phyloP scores from a whole-genome alignment of 495 filamentous ascomycete genomes.

The Aspergillus leporis region DNA sequence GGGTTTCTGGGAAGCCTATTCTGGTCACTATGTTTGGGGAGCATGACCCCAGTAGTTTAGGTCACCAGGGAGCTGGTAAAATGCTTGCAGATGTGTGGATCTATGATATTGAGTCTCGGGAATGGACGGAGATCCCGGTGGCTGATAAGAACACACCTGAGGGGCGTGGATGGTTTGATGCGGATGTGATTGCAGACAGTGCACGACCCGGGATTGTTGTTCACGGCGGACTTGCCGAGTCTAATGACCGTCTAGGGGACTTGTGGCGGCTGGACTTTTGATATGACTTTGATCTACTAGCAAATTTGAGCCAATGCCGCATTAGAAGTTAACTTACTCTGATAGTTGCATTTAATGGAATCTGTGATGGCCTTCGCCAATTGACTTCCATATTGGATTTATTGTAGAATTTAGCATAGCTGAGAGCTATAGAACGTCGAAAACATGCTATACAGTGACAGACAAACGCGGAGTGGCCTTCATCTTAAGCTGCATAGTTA shows the following conservation, averaged over 20 bases:
- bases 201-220: not conserved
- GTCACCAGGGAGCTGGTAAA: slow-evolving; percentile 66
- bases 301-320: too few species aligned
- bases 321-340: too few species aligned
- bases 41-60: slow-evolving; percentile 57
- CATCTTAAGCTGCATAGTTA: too few species aligned
- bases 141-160: slow-evolving; percentile 45
- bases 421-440: too few species aligned
- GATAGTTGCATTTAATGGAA: too few species aligned
- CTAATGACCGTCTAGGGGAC: slow-evolving; percentile 2
- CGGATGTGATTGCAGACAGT: slow-evolving; percentile 26
- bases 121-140: slow-evolving; percentile 52
- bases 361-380: too few species aligned
- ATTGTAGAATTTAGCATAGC: too few species aligned
- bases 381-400: too few species aligned
- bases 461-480: too few species aligned
- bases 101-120: slow-evolving; percentile 59
- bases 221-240: slow-evolving; percentile 3
- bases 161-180: slow-evolving; percentile 48
- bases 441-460: too few species aligned
- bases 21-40: slow-evolving; percentile 72
- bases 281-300: too few species aligned
- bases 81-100: slow-evolving; percentile 75
- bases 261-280: slow-evolving; percentile 1
- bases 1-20: slow-evolving; percentile 53